phyloP scores from a whole-genome alignment of 2,329 filamentous ascomycete species.

The Fusarium sulawesiense region DNA sequence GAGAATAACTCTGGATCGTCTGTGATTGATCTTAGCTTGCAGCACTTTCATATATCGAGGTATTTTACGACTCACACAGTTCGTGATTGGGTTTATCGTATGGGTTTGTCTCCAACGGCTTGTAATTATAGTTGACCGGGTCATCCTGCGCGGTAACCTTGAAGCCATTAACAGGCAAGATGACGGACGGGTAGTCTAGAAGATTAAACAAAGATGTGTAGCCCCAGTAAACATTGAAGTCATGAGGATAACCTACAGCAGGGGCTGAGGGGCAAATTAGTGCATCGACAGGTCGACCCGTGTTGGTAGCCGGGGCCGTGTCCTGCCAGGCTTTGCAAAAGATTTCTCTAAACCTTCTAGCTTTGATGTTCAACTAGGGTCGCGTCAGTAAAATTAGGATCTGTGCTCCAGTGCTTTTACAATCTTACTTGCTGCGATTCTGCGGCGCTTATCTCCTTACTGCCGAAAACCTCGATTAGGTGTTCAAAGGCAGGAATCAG shows the following conservation, averaged over 20 bases:
- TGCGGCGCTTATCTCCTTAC: background rate
- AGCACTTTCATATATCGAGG: too few relatives aligned
- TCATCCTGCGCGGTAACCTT: constrained; percentile 1
- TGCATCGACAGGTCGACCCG: constrained; percentile 9
- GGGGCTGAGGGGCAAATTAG: constrained; percentile 13
- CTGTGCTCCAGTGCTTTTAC: rapidly evolving
- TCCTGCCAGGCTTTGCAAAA: background rate
- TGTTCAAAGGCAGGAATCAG: constrained; percentile 14
- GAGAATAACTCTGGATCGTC: constrained; percentile 2
- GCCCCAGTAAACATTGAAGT: constrained; percentile 19
- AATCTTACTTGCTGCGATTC: background rate
- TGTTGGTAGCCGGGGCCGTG: background rate
- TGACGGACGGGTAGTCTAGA: constrained; percentile 8
- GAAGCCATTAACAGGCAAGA: constrained; percentile 3
- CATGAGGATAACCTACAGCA: background rate
- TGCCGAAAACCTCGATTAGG: constrained; percentile 10
- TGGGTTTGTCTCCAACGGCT: constrained; percentile 3
- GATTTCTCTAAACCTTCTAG: background rate
- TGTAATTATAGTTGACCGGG: background rate
- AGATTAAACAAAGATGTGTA: constrained; percentile 23
- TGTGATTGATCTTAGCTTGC: background rate
- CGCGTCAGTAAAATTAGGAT: background rate
- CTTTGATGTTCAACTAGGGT: background rate
- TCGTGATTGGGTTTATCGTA: constrained; percentile 23
- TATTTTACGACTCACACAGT: background rate